A percentile compares a stretch with the other conserved stretches of the same genome.
phyloP scores from a whole-genome alignment of 225 moss, liverwort and hornwort species.

The Marchantia paleacea region DNA sequence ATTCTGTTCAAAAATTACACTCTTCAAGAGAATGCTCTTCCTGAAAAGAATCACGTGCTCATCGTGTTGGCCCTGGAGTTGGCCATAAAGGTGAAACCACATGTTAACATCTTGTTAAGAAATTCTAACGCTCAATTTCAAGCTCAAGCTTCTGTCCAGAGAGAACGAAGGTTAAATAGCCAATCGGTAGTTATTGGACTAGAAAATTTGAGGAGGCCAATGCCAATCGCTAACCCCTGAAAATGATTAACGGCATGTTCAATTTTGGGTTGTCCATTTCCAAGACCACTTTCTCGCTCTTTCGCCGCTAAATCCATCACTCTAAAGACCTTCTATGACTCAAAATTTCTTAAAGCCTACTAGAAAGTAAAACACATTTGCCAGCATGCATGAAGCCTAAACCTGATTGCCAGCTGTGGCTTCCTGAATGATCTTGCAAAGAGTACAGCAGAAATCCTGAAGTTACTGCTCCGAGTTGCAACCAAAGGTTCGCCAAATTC shows the following conservation, averaged over 20 bases:
- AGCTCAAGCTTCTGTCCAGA: too few species aligned
- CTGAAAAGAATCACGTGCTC: not conserved
- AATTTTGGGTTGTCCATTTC: not conserved
- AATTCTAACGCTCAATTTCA: not conserved
- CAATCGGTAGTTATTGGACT: too few species aligned
- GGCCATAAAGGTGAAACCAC: not conserved
- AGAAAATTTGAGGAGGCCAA: not conserved
- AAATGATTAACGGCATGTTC: not conserved
- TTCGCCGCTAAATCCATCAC: not conserved
- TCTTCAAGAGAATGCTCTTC: not conserved
- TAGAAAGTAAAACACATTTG: not conserved
- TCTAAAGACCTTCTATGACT: not conserved
- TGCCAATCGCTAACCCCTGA: not conserved
- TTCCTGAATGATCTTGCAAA: not conserved
- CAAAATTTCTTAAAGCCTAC: not conserved
- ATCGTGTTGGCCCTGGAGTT: slow-evolving; percentile 6
- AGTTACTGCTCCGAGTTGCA: not conserved
- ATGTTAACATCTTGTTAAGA: not conserved
- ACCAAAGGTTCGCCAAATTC: too few species aligned
- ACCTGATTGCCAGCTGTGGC: not conserved
- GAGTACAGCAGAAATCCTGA: not conserved
- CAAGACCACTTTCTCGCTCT: not conserved
- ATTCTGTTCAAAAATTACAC: not conserved
- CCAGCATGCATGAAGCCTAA: not conserved
- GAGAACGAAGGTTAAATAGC: too few species aligned